A percentile compares a stretch with the other conserved stretches of the same genome.
phyloP scores from a whole-genome alignment of 768 basidiomycete species.

The Auricularia sp. region DNA sequence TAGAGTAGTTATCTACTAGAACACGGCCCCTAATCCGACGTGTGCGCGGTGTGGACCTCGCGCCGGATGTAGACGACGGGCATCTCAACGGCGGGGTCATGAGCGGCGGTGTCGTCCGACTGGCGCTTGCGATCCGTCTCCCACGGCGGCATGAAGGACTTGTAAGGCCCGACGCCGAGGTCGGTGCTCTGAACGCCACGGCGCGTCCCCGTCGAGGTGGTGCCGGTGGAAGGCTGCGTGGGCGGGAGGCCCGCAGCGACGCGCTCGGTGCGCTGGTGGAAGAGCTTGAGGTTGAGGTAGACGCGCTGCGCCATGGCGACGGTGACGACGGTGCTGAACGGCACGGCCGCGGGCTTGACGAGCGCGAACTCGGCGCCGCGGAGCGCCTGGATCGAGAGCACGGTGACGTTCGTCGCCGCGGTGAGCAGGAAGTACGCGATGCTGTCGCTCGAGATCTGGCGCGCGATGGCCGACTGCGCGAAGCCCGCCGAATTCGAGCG shows the following conservation, averaged over 20 bases:
- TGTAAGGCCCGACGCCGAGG: background rate
- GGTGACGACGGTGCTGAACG: slow-evolving; percentile 24
- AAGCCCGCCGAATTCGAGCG: background rate
- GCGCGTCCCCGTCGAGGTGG: background rate
- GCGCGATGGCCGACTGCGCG: background rate
- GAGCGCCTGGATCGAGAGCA: slow-evolving; percentile 21
- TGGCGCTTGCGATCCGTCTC: background rate
- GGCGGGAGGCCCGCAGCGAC: background rate
- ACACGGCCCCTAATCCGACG: background rate
- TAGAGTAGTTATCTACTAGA: background rate
- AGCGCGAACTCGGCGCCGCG: slow-evolving; percentile 16
- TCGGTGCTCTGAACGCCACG: background rate
- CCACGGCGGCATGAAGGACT: background rate
- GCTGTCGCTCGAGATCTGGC: background rate
- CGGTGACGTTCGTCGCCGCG: slow-evolving; percentile 19
- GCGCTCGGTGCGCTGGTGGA: background rate
- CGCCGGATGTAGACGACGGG: background rate
- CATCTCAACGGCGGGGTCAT: background rate
- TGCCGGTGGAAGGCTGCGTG: background rate
- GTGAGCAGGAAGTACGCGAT: slow-evolving; percentile 14
- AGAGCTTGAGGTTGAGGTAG: slow-evolving; percentile 10
- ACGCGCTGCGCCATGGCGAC: slow-evolving; percentile 28
- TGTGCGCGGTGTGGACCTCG: background rate
- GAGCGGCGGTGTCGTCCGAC: background rate
- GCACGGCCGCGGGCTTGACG: slow-evolving; percentile 20